Evolutionary conservation across 2,329 filamentous ascomycete species (phyloP), one percentile per base, ranked within the genome.

Genomic region (Arthrocladium fulminans): DNA sequence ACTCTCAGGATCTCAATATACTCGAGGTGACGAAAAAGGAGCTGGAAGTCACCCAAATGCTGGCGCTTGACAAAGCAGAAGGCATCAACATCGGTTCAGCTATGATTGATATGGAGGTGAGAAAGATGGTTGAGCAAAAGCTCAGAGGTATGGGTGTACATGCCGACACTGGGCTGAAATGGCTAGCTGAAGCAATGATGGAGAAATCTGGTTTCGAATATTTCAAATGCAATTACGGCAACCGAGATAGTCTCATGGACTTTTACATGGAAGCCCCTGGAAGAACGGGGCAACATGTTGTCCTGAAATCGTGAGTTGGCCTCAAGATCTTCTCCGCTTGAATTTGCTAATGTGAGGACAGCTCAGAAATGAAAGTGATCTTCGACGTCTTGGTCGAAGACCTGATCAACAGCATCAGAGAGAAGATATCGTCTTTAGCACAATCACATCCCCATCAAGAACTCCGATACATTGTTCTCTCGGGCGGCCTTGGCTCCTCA

Each of bases 401-500:
- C 13, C 61, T 62, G 75, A 58, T 45, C 22, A 30, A 27, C 8
- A 49, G 60, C 3, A 47, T 63, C 9, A 59, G 62, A 35, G 48
- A 43, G 1, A 58, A 63, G 45, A 55, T 62, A 7, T 48, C 50
- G 20, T 46, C 55, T 15, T 60, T 0, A 43, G 47, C 1, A 52
- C 58, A 25, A 50, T 57, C 9, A 64, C 65, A 25, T 63, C 64
- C 23, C 30, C 57, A 49, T 27, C 22, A 24, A 3, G 10, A 5
- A 15, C 10, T 23, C 59, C 51, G 48, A 10, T 65, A 64, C 30
- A 47, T 64, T 2, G 56, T 65, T n/a, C 52, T 65, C 2, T 65
- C 63, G 0, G 63, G 63, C 8, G 63, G 63, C 1, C 57, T 65
- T 24, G 62, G 61, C 1, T 63, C 63, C 43, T 65, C 63, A 2